Evolutionary conservation across 2,329 filamentous ascomycete genomes (phyloP), one percentile per base, ranked within the genome.

Genomic region (Penicillium hordei): DNA sequence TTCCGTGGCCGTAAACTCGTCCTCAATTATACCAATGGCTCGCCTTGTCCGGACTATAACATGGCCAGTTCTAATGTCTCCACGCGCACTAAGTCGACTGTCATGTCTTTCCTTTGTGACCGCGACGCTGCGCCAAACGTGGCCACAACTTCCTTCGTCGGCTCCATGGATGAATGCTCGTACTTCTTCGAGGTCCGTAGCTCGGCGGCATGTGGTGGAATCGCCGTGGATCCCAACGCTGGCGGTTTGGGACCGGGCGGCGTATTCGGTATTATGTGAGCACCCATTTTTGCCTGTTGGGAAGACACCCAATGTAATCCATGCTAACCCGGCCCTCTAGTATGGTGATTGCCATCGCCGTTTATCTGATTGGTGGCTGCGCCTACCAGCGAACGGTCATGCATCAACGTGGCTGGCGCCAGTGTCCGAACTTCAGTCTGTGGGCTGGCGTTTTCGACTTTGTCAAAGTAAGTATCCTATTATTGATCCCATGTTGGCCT

Each of bases 151-250:
- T 91, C 90, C 21, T 99, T 96, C 72, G 88, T 97, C 58, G 91
- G 90, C 58, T 89, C 93, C 60, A 88, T 90, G 40, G 93, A 97
- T 71, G 89, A 95, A 59, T 99, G 94, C 81, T 86, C 91, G 31
- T 99, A 97, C 77, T 90, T 96, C 76, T 99, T 99, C 78, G 93
- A 97, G 74, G 88, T 93, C 49, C 89, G 93, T 63, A 94, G 91
- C 25, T 83, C 85, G 45, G 89, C 91, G 65, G 93, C 93, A 12
- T 99, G 94, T 81, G 90, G 77, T 76, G 93, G 80, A 79, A 81
- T 86, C 27, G 83, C 85, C 55, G 78, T 78, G 10, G 81, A 80
- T 60, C 79, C 81, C 48, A 81, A 85, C 57, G 66, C 65, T 6
- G 80, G 81, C 12, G 87, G 76, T 78, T 88, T 81, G 76, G 90